phyloP scores from a whole-genome alignment of 2,329 filamentous ascomycete species.

The Ceratocystis eucalypticola region DNA sequence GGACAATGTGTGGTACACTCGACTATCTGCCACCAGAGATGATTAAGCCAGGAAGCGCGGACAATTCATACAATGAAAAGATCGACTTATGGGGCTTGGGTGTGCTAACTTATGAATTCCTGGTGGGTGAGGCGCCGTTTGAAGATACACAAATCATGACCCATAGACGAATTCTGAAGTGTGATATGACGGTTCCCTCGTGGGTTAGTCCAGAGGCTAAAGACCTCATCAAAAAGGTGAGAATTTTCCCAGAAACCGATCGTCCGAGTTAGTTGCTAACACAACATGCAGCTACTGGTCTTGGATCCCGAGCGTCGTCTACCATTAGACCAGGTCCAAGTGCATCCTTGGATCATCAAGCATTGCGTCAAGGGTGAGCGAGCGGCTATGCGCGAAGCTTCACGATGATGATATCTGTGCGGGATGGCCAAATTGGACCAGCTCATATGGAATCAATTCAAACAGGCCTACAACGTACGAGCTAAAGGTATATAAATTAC shows the following conservation, averaged over 20 bases:
- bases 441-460: not conserved
- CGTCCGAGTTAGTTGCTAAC: slow-evolving; percentile 2
- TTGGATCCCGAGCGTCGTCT: slow-evolving; percentile 90
- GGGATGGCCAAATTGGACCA: slow-evolving; percentile 18
- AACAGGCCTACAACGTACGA: not conserved
- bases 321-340: slow-evolving; percentile 73
- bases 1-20: slow-evolving; percentile 93
- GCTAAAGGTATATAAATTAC: not conserved
- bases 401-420: slow-evolving; percentile 14
- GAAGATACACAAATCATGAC: slow-evolving; percentile 95
- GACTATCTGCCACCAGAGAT: slow-evolving; percentile 98
- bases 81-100: slow-evolving; percentile 94
- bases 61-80: slow-evolving; percentile 89
- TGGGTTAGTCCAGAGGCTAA: slow-evolving; percentile 84
- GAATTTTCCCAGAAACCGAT: slow-evolving; percentile 22
- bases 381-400: slow-evolving; percentile 38
- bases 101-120: slow-evolving; percentile 88
- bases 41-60: slow-evolving; percentile 66
- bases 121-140: slow-evolving; percentile 91
- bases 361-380: slow-evolving; percentile 63
- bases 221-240: slow-evolving; percentile 82
- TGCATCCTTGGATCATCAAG: slow-evolving; percentile 93
- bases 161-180: slow-evolving; percentile 71
- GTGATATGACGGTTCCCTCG: slow-evolving; percentile 82
- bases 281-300: slow-evolving; percentile 55